phyloP scores from a whole-genome alignment of 2,329 filamentous ascomycete genomes.

The Penicillium hordei region DNA sequence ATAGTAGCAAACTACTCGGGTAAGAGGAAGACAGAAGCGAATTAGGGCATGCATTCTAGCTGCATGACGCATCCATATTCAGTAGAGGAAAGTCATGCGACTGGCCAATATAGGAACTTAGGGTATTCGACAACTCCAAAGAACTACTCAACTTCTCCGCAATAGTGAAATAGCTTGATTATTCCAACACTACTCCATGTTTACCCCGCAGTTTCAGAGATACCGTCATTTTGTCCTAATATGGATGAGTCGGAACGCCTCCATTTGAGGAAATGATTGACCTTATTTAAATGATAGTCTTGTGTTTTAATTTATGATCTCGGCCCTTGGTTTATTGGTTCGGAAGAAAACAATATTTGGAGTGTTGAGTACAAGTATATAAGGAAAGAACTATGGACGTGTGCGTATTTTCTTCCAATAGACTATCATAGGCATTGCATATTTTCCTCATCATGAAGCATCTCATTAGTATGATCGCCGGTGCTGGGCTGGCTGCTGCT shows the following conservation, averaged over 20 bases:
- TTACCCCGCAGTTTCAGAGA: slow-evolving; percentile 1
- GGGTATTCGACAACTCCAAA: background rate
- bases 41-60: background rate
- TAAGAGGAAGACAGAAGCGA: background rate
- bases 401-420: background rate
- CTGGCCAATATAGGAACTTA: background rate
- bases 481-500: slow-evolving; percentile 19
- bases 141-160: background rate
- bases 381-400: background rate
- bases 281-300: background rate
- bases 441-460: slow-evolving; percentile 11
- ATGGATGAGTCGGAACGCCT: background rate
- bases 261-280: slow-evolving; percentile 1
- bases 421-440: background rate
- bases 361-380: background rate
- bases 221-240: background rate
- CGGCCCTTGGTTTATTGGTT: background rate
- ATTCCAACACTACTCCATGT: background rate
- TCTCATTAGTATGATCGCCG: slow-evolving; percentile 9
- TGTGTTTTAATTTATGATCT: background rate
- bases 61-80: background rate
- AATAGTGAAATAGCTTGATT: background rate
- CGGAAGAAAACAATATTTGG: background rate
- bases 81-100: background rate
- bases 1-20: background rate